A percentile compares a stretch with the other conserved stretches of the same genome.
Evolutionary conservation across 352 stramenopile species (phyloP).

Genomic region (Phytopythium vexans): DNA sequence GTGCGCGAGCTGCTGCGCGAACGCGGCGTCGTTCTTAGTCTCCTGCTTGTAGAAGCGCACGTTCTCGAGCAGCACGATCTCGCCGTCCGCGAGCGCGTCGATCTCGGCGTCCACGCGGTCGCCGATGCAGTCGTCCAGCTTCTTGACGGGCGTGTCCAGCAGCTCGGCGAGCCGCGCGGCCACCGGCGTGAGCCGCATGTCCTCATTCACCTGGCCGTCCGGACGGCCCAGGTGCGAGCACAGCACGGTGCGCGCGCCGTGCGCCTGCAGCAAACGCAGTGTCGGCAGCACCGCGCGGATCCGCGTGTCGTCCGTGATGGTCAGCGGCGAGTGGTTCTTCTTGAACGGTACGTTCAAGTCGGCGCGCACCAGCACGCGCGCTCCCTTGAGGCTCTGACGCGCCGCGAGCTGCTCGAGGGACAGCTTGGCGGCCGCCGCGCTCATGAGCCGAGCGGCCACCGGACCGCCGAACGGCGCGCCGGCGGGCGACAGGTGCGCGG

Average conservation of each 20-base stretch:
- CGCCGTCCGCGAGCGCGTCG: conserved; percentile 80
- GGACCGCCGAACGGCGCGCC: too few relatives aligned
- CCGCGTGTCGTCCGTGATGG: conserved; percentile 95
- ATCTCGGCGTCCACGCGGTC: conserved; percentile 85
- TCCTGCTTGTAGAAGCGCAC: conserved; percentile 98
- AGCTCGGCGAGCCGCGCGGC: conserved; percentile 92
- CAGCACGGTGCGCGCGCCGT: conserved; percentile 94
- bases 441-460: too few relatives aligned
- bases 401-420: conserved; percentile 62
- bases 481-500: too few relatives aligned
- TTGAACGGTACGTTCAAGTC: conserved; percentile 99
- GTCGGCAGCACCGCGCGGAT: conserved; percentile 96
- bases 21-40: conserved; percentile 94
- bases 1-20: conserved; percentile 87
- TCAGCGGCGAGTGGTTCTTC: conserved; percentile 83
- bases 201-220: conserved; percentile 87
- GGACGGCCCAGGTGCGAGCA: conserved; percentile 97
- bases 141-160: conserved; percentile 89
- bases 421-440: conserved; percentile 34
- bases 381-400: conserved; percentile 85
- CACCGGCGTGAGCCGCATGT: conserved; percentile 89
- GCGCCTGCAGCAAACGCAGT: conserved; percentile 88
- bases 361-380: conserved; percentile 97
- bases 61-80: conserved; percentile 93
- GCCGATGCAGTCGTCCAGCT: conserved; percentile 95